A percentile compares a stretch with the other conserved stretches of the same genome.
Conservation (phyloP, 202 grass and related monocot species). For the Brachypodium distachyon region DNA sequence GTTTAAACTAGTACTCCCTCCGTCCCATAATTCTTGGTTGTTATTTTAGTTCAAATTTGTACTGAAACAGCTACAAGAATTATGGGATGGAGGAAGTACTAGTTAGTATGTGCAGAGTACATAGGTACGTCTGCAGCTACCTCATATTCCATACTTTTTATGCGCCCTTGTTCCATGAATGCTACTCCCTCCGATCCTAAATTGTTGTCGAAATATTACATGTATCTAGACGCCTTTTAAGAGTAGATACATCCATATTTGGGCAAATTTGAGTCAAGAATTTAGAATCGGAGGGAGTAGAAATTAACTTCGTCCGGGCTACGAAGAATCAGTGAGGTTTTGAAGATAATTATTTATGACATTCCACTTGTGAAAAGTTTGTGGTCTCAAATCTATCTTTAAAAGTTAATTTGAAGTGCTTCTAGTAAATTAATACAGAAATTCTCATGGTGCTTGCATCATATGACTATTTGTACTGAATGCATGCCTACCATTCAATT, state of each 20-base stretch:
- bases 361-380: background rate
- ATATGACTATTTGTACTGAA: background rate
- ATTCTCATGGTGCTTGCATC: background rate
- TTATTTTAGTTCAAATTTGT: too few species aligned
- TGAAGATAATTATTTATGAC: background rate
- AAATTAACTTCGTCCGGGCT: background rate
- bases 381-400: background rate
- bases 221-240: too few species aligned
- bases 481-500: background rate
- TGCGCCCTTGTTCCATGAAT: background rate
- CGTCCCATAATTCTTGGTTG: too few species aligned
- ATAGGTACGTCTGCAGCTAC: background rate
- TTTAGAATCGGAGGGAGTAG: too few species aligned
- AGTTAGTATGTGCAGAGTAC: background rate
- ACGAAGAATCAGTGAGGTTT: background rate
- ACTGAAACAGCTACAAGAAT: too few species aligned
- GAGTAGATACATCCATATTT: too few species aligned
- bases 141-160: background rate
- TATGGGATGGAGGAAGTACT: too few species aligned
- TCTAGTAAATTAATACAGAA: background rate
- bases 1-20: too few species aligned
- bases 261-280: too few species aligned
- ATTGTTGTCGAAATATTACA: too few species aligned
- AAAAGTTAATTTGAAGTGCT: background rate
- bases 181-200: too few species aligned